Conservation (phyloP, 2,329 filamentous ascomycete species). For the Cytospora piceae region DNA sequence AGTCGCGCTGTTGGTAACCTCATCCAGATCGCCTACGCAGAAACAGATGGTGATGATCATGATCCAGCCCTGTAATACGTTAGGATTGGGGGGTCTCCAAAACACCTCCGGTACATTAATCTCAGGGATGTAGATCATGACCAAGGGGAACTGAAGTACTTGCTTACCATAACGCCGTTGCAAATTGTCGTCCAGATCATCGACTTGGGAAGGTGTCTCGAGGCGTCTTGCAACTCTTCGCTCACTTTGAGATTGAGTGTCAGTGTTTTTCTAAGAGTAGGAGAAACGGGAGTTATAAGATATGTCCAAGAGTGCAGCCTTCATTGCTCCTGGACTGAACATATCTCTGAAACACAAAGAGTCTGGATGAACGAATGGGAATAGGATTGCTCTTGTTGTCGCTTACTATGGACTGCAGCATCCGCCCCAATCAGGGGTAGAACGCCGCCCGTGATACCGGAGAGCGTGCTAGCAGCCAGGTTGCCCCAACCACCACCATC, state of each 20-base stretch:
- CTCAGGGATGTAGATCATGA: slow-evolving; percentile 34
- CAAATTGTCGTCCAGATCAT: slow-evolving; percentile 40
- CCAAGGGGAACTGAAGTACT: slow-evolving; percentile 28
- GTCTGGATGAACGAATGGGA: neutral
- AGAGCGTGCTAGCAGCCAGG: slow-evolving; percentile 41
- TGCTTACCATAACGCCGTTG: slow-evolving; percentile 39
- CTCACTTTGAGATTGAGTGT: slow-evolving; percentile 29
- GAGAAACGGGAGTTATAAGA: neutral
- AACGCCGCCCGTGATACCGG: slow-evolving; percentile 45
- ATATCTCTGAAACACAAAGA: neutral
- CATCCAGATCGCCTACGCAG: slow-evolving; percentile 23
- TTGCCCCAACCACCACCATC: slow-evolving; percentile 41
- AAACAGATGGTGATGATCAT: slow-evolving; percentile 27
- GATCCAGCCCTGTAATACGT: slow-evolving; percentile 3
- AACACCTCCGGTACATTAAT: neutral
- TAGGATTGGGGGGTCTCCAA: neutral
- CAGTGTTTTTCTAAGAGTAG: neutral
- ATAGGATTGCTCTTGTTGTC: neutral
- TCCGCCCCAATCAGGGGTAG: slow-evolving; percentile 41
- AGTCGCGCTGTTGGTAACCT: slow-evolving; percentile 28
- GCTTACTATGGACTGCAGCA: slow-evolving; percentile 36
- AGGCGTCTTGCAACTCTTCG: slow-evolving; percentile 39
- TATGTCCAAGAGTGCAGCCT: neutral
- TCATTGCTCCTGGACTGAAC: neutral
- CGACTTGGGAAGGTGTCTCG: slow-evolving; percentile 38